Base-by-base conservation (phyloP, 345 rosid genomes). In the Zanthoxylum bungeanum region DNA sequence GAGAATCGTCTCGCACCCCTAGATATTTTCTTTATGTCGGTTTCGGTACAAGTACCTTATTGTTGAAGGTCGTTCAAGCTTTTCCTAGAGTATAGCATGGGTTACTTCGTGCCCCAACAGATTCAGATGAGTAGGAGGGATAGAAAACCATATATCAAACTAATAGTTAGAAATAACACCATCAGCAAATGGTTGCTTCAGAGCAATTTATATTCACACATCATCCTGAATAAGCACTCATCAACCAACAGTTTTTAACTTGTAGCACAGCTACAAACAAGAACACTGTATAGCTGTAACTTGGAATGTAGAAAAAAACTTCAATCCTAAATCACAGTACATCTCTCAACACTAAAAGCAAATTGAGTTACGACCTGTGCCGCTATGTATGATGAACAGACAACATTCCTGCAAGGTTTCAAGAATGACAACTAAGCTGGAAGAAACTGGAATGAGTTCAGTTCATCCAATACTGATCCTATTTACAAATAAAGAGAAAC, bases 351-450 rank as follows among this genome's bases (percentile, higher is more conserved):
- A 14, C 58, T 46, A 22, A 59, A 60, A 46, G 31, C 25, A 56
- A 69, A 56, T 69, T 69, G 72, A 69, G 73, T 31, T 44, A 46
- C 12, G 73, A 44, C 65, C 46, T 14, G 47, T 11, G 56, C 42
- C 3, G 64, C 9, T 44, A 22, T 14, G 16, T 11, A 28, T 19
- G 3, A 30, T 0, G 8, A 24, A 28, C 34, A 28, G 2, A 11
- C 40, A 67, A 12, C 62, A 42, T 44, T 19, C 56, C 73, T 57
- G 64, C 64, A 69, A 55, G 34, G 49, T 68, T 14, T 51, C 24
- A 53, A 68, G 31, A 66, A 42, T 30, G 11, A 66, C n/a, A 66
- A 42, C 11, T 50, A 56, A 37, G 37, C 4, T 0, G 1, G 0
- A 47, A 31, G 59, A 17, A 21, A 12, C 66, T 70, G 30, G 22